phyloP scores from a whole-genome alignment of 257 asterid species.

The Rubia yunnanensis region DNA sequence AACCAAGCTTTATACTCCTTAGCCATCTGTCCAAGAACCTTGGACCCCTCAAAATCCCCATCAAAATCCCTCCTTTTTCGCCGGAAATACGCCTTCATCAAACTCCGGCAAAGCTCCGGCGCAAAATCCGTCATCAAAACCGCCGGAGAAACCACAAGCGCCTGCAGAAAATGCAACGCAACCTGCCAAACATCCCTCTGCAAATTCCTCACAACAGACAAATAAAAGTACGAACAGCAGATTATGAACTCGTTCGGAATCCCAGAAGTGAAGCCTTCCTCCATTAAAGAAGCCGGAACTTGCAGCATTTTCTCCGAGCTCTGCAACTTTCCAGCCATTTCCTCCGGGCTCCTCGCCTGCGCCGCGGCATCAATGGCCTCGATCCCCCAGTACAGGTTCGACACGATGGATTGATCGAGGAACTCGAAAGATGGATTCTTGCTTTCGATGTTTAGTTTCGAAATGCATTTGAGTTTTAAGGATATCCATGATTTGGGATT shows the following conservation, averaged over 20 bases:
- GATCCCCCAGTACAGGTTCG: conserved; percentile 78
- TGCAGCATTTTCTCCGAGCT: conserved; percentile 77
- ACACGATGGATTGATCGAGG: conserved; percentile 60
- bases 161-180: conserved; percentile 76
- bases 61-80: conserved; percentile 18
- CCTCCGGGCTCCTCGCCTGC: conserved; percentile 19
- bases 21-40: conserved; percentile 50
- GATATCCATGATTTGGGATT: conserved; percentile 27
- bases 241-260: conserved; percentile 39
- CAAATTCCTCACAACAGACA: conserved; percentile 40
- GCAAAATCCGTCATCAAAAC: conserved; percentile 45
- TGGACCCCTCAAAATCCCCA: conserved; percentile 26
- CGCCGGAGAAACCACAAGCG: conserved; percentile 50
- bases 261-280: conserved; percentile 51
- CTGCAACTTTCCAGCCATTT: conserved; percentile 28
- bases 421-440: conserved; percentile 54
- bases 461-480: conserved; percentile 44
- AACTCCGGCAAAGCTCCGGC: conserved; percentile 38
- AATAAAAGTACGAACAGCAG: conserved; percentile 58
- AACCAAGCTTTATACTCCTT: conserved; percentile 70
- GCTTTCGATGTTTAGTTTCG: conserved; percentile 37
- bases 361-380: conserved; percentile 42
- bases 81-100: conserved; percentile 25
- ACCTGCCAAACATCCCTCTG: conserved; percentile 56
- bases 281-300: conserved; percentile 69